Evolutionary conservation across 2,329 filamentous ascomycete genomes (phyloP).

Genomic region (Aurifilum marmelostoma): DNA sequence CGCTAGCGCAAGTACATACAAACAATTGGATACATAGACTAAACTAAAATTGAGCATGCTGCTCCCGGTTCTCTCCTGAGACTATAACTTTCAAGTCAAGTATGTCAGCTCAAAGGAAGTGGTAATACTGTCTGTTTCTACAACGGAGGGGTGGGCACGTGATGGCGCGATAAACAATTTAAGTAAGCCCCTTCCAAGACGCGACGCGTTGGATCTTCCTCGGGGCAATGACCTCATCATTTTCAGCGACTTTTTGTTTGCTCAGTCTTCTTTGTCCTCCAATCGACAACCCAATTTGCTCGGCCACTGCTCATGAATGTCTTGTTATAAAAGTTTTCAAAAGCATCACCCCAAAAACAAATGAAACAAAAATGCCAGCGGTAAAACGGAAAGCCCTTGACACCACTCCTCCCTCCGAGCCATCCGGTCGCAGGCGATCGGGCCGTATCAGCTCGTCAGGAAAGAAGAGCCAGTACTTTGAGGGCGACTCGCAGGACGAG

Average conservation of each 20-base stretch:
- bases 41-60: background rate
- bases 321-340: no score
- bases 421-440: conserved; percentile 48
- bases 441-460: conserved; percentile 47
- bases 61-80: no score
- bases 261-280: background rate
- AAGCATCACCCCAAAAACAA: background rate
- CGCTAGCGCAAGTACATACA: background rate
- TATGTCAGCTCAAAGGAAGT: background rate
- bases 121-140: background rate
- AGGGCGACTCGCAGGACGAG: conserved; percentile 40
- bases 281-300: background rate
- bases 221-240: conserved; percentile 5
- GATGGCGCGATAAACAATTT: background rate
- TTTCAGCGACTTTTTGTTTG: background rate
- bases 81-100: no score
- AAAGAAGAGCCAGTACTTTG: conserved; percentile 58
- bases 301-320: background rate
- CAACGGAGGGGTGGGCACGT: background rate
- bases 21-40: background rate
- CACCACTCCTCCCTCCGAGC: conserved; percentile 32
- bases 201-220: background rate
- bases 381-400: conserved; percentile 32
- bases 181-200: background rate
- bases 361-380: conserved; percentile 13